Evolutionary conservation across 768 basidiomycete genomes (phyloP).

Genomic region (Lactarius sanguifluus): DNA sequence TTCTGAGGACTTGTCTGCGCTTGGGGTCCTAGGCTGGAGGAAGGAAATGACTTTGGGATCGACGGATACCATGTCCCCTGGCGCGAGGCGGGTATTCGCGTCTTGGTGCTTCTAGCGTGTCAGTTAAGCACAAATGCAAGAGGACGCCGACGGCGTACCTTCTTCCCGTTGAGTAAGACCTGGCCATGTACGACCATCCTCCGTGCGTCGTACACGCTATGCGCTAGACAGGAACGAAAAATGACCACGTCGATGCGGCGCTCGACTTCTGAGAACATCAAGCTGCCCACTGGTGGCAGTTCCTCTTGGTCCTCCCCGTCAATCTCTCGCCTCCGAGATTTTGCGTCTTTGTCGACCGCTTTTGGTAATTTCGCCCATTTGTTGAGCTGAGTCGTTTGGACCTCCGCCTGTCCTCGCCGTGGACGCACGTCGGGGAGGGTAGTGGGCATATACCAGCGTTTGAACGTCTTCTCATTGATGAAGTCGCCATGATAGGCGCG

Average conservation of each 20-base stretch:
- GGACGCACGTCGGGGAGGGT: slow-evolving; percentile 85
- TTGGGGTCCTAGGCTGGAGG: slow-evolving; percentile 44
- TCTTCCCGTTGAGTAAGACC: slow-evolving; percentile 85
- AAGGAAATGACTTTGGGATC: slow-evolving; percentile 79
- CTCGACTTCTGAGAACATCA: slow-evolving; percentile 97
- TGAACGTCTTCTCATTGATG: slow-evolving; percentile 90
- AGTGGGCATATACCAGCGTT: slow-evolving; percentile 89
- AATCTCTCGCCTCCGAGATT: slow-evolving; percentile 45
- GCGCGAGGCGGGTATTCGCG: slow-evolving; percentile 84
- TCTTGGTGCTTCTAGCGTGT: slow-evolving; percentile 60
- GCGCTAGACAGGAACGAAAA: slow-evolving; percentile 85
- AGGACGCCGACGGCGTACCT: slow-evolving; percentile 50
- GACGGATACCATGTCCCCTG: slow-evolving; percentile 93
- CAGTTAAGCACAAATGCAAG: not conserved
- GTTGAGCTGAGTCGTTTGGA: slow-evolving; percentile 48
- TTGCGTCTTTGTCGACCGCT: slow-evolving; percentile 48
- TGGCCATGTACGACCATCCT: slow-evolving; percentile 82
- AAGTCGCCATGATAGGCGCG: slow-evolving; percentile 96
- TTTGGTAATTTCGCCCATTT: slow-evolving; percentile 53
- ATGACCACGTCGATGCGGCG: slow-evolving; percentile 89
- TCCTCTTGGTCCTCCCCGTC: slow-evolving; percentile 47
- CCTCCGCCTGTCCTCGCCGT: slow-evolving; percentile 43
- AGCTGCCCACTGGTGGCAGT: slow-evolving; percentile 86
- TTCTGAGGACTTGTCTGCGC: slow-evolving; percentile 27
- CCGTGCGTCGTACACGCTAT: slow-evolving; percentile 88